A percentile compares a stretch with the other conserved stretches of the same genome.
Evolutionary conservation across 1,284 basidiomycete genomes (phyloP).

Genomic region (Testicularia cyperi): DNA sequence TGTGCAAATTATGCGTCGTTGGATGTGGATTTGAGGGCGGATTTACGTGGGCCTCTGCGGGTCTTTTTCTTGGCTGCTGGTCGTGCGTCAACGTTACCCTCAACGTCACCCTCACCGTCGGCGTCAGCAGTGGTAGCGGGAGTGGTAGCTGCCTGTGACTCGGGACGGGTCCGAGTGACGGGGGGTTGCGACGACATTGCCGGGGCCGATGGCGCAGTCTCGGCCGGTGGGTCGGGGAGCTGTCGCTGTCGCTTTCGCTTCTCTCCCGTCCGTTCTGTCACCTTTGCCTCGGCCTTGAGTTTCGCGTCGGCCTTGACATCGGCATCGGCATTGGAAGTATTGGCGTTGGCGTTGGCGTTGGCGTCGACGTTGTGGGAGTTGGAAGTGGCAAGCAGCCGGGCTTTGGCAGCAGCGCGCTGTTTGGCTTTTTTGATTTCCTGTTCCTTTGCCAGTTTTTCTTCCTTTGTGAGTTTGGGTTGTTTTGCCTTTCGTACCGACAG

Average conservation of each 20-base stretch:
- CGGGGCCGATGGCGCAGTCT: too few species aligned
- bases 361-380: not conserved
- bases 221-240: too few species aligned
- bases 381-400: not conserved
- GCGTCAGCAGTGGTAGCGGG: not conserved
- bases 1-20: too few species aligned
- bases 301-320: not conserved
- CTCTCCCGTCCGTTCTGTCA: too few species aligned
- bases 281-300: too few species aligned
- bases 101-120: not conserved
- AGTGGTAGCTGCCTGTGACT: not conserved
- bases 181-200: too few species aligned
- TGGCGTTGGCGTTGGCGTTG: not conserved
- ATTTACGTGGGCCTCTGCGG: too few species aligned
- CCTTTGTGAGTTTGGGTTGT: constrained; percentile 20
- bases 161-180: too few species aligned
- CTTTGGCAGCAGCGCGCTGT: constrained; percentile 13
- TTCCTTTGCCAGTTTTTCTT: constrained; percentile 24
- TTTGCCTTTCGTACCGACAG: constrained; percentile 81
- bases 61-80: too few species aligned
- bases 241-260: too few species aligned
- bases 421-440: constrained; percentile 63
- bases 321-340: not conserved
- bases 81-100: too few species aligned
- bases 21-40: too few species aligned